These are phyloP conservation scores for Theobroma cacao DNA, from an alignment of 345 rosid genomes.

Conservation along the genomic window DNA sequence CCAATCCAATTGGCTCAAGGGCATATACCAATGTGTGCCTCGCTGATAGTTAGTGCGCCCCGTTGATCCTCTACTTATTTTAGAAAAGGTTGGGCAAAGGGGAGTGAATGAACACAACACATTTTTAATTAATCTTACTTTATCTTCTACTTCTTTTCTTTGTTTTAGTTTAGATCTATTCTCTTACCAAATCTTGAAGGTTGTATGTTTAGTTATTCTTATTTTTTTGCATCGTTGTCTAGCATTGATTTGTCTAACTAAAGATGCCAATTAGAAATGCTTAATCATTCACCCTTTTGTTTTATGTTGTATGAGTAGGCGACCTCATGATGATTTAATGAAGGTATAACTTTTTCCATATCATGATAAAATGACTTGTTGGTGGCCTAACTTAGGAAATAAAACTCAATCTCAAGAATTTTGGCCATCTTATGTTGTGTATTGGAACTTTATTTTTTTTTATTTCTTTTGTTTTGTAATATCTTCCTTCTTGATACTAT, in stretches of 20 bases:
- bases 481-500: not conserved
- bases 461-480: not conserved
- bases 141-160: no score
- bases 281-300: conserved; percentile 6
- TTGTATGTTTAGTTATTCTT: not conserved
- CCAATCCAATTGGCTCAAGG: no score
- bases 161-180: no score
- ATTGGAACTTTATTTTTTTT: not conserved
- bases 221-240: not conserved
- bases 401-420: not conserved
- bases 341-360: conserved; percentile 48
- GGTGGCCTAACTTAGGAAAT: not conserved
- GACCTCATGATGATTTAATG: conserved; percentile 33
- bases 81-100: no score
- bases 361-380: not conserved
- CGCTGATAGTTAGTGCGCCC: no score
- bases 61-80: no score
- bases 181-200: not conserved
- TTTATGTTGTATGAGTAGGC: conserved; percentile 50
- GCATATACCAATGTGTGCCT: no score
- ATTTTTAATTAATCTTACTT: no score
- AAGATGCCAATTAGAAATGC: not conserved
- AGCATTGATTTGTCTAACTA: not conserved
- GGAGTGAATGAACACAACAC: no score
- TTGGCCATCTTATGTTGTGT: not conserved